Evolutionary conservation across 2,329 filamentous ascomycete species (phyloP).

Genomic region (Arachnopeziza araneosa): DNA sequence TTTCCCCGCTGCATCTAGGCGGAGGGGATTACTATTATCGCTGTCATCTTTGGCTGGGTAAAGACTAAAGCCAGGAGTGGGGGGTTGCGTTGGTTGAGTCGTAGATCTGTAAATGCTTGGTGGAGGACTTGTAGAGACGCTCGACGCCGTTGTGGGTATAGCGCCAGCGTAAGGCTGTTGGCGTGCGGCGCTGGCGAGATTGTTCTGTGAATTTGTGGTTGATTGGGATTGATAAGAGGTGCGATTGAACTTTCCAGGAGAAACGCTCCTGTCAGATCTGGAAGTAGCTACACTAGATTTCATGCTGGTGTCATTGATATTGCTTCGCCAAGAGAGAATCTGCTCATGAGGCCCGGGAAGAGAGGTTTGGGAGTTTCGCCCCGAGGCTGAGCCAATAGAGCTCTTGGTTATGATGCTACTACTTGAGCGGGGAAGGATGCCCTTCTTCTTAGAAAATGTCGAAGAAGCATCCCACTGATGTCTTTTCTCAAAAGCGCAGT

Average conservation of each 20-base stretch:
- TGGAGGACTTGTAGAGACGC: constrained; percentile 24
- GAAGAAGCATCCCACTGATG: constrained; percentile 74
- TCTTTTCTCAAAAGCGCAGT: constrained; percentile 71
- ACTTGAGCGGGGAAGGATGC: constrained; percentile 25
- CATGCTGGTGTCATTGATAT: constrained; percentile 41
- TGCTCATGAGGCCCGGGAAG: constrained; percentile 48
- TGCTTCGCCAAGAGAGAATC: constrained; percentile 84
- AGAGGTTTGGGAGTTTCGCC: constrained; percentile 37
- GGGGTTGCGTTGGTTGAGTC: constrained; percentile 34
- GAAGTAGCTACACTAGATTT: constrained; percentile 27
- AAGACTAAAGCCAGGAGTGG: constrained; percentile 52
- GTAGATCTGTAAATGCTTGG: constrained; percentile 19
- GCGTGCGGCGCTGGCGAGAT: constrained; percentile 24
- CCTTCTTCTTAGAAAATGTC: constrained; percentile 53
- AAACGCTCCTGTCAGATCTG: constrained; percentile 49
- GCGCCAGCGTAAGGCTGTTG: constrained; percentile 22
- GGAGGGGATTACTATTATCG: constrained; percentile 37
- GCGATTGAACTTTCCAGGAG: constrained; percentile 40
- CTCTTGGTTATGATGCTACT: constrained; percentile 40
- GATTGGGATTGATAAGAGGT: constrained; percentile 14
- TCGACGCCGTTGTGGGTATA: constrained; percentile 12
- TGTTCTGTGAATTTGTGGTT: constrained; percentile 1
- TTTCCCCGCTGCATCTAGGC: constrained; percentile 36
- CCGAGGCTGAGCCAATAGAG: constrained; percentile 39
- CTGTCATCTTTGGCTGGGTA: constrained; percentile 39